Percentiles rank a stretch among this genome's conserved stretches.
These are phyloP conservation scores for Parasitella parasitica DNA, from an alignment of 371 early-diverging fungal genomes.

Conservation along the genomic window DNA sequence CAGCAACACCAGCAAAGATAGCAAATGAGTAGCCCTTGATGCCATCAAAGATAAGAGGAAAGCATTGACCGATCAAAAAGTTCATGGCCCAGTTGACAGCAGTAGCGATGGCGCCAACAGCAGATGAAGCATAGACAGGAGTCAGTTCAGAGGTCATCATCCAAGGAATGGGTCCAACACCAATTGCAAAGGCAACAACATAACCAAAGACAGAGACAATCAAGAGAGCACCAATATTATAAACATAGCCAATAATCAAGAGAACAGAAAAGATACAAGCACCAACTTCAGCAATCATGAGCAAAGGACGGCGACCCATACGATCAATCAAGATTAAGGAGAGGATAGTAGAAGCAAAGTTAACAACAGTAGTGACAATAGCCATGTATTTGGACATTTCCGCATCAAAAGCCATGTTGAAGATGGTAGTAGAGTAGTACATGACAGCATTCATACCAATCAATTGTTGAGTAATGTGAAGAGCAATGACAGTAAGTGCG, in stretches of 20 bases:
- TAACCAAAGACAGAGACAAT: conserved; percentile 69
- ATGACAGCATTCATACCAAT: too few relatives aligned
- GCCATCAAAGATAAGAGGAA: conserved; percentile 56
- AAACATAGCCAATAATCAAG: conserved; percentile 55
- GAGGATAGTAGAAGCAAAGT: conserved; percentile 52
- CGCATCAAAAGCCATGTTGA: conserved; percentile 42
- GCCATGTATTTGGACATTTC: conserved; percentile 59
- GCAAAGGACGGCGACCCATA: conserved; percentile 38
- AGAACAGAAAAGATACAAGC: conserved; percentile 55
- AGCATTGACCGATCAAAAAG: conserved; percentile 52
- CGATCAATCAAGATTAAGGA: conserved; percentile 46
- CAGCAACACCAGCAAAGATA: conserved; percentile 43
- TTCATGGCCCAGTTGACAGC: conserved; percentile 63
- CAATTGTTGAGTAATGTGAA: conserved; percentile 72
- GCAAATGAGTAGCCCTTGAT: conserved; percentile 68
- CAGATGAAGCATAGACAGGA: conserved; percentile 59
- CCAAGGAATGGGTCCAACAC: conserved; percentile 83
- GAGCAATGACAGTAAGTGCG: conserved; percentile 40
- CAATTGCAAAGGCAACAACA: conserved; percentile 78
- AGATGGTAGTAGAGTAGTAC: too few relatives aligned
- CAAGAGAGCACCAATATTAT: conserved; percentile 48
- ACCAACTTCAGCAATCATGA: conserved; percentile 62
- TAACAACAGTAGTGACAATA: conserved; percentile 55
- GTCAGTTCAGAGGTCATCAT: conserved; percentile 68
- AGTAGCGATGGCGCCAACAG: conserved; percentile 48